These are phyloP conservation scores for Platanthera zijinensis DNA, from an alignment of 106 monocot species.

Conservation along the genomic window DNA sequence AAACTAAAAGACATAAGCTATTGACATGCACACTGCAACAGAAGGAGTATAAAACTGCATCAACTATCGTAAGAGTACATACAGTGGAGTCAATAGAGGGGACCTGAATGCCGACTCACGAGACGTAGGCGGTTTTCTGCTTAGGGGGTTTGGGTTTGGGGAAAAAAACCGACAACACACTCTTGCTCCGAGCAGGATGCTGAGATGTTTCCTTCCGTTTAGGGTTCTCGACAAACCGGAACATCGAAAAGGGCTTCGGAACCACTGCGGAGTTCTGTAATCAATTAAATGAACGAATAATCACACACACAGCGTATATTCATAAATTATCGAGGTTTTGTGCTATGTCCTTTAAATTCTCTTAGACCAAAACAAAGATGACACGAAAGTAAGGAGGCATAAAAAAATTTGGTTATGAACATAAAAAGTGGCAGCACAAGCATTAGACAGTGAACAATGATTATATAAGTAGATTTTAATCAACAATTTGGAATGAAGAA, in stretches of 20 bases:
- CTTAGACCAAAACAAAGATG: neutral
- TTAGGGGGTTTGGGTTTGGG: slow-evolving; percentile 55
- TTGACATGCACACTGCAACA: neutral
- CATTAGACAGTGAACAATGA: no score
- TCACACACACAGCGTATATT: neutral
- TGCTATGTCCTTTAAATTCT: neutral
- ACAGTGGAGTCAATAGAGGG: neutral
- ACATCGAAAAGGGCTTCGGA: slow-evolving; percentile 38
- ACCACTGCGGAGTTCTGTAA: slow-evolving; percentile 31
- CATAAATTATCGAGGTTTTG: neutral
- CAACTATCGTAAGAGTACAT: neutral
- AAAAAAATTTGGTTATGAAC: no score
- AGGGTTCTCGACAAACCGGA: slow-evolving; percentile 47
- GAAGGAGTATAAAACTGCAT: neutral
- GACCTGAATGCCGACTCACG: neutral
- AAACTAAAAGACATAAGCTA: neutral
- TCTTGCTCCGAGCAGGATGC: slow-evolving; percentile 56
- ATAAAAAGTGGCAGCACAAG: no score
- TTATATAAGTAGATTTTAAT: no score
- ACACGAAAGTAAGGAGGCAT: no score
- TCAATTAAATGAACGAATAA: slow-evolving; percentile 1
- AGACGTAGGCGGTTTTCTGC: slow-evolving; percentile 36
- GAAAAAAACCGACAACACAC: slow-evolving; percentile 64
- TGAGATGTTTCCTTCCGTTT: slow-evolving; percentile 27
- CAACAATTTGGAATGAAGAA: no score